Evolutionary conservation across 805 yeast species (phyloP).

Genomic region (Myxozyma neotropica): DNA sequence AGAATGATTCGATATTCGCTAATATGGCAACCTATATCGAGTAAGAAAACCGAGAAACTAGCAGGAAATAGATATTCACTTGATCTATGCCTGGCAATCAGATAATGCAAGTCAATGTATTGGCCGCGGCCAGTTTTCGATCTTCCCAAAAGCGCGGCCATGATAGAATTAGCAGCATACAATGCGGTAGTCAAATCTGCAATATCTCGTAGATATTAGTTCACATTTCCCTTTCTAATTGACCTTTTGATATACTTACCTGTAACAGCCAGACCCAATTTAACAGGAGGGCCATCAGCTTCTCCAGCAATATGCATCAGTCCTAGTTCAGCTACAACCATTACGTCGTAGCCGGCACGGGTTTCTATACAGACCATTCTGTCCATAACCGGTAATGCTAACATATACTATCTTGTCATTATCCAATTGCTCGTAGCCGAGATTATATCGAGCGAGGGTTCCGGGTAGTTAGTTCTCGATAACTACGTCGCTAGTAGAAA

Average conservation of each 20-base stretch:
- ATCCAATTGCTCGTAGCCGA: slow-evolving; percentile 41
- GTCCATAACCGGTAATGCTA: slow-evolving; percentile 49
- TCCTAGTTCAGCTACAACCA: slow-evolving; percentile 52
- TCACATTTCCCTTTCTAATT: not conserved
- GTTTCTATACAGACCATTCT: slow-evolving; percentile 45
- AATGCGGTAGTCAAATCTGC: slow-evolving; percentile 47
- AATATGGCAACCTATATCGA: slow-evolving; percentile 41
- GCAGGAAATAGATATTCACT: too few relatives aligned
- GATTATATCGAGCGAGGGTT: slow-evolving; percentile 43
- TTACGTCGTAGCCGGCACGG: slow-evolving; percentile 48
- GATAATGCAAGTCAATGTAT: slow-evolving; percentile 45
- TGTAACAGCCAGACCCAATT: slow-evolving; percentile 50
- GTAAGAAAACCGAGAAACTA: too few relatives aligned
- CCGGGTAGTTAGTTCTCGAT: slow-evolving; percentile 49
- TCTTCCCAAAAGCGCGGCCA: slow-evolving; percentile 45
- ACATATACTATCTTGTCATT: slow-evolving; percentile 43
- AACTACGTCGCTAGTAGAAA: slow-evolving; percentile 43
- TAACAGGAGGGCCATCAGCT: slow-evolving; percentile 47
- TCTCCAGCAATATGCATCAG: slow-evolving; percentile 50
- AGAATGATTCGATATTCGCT: slow-evolving; percentile 47
- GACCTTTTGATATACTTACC: not conserved
- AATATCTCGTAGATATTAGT: not conserved
- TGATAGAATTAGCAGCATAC: slow-evolving; percentile 45
- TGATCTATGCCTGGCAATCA: slow-evolving; percentile 43
- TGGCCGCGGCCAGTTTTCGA: slow-evolving; percentile 45